Conservation (phyloP, 768 basidiomycete genomes). For the Dentipellis sp. region DNA sequence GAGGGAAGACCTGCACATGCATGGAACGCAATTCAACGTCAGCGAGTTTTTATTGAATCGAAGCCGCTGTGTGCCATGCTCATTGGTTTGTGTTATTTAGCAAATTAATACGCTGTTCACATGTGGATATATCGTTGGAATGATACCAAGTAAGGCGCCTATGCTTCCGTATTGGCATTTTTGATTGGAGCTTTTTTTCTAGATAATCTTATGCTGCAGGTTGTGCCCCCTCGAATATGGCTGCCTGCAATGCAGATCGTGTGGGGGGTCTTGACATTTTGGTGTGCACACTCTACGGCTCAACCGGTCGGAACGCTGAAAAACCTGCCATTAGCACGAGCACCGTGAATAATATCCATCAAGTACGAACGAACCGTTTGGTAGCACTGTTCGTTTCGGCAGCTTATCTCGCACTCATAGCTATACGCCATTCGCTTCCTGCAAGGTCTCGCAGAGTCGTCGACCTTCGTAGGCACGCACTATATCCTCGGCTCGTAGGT, state of each 20-base stretch:
- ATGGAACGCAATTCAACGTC: slow-evolving; percentile 55
- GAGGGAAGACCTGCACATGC: slow-evolving; percentile 62
- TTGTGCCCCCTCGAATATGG: slow-evolving; percentile 55
- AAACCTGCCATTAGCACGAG: slow-evolving; percentile 34
- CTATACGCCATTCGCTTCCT: slow-evolving; percentile 65
- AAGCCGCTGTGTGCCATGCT: background rate
- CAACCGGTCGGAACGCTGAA: too few relatives aligned
- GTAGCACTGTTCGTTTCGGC: background rate
- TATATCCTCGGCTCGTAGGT: slow-evolving; percentile 65
- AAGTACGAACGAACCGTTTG: slow-evolving; percentile 26
- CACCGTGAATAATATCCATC: slow-evolving; percentile 42
- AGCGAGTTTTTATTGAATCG: background rate
- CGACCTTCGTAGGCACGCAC: slow-evolving; percentile 70
- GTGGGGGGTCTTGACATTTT: slow-evolving; percentile 60
- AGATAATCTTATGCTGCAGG: slow-evolving; percentile 62
- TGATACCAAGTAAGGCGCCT: slow-evolving; percentile 48
- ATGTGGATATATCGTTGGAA: slow-evolving; percentile 67
- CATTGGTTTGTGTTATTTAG: slow-evolving; percentile 18
- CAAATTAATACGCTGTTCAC: slow-evolving; percentile 66
- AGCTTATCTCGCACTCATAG: slow-evolving; percentile 20
- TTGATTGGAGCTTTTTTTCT: background rate
- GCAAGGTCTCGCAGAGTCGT: slow-evolving; percentile 64
- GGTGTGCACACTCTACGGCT: slow-evolving; percentile 26
- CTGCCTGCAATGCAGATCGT: slow-evolving; percentile 56
- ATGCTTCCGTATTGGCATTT: background rate